Evolutionary conservation across 805 yeast species (phyloP), one percentile per base, ranked within the genome.

Genomic region (Clavispora santaluciae): DNA sequence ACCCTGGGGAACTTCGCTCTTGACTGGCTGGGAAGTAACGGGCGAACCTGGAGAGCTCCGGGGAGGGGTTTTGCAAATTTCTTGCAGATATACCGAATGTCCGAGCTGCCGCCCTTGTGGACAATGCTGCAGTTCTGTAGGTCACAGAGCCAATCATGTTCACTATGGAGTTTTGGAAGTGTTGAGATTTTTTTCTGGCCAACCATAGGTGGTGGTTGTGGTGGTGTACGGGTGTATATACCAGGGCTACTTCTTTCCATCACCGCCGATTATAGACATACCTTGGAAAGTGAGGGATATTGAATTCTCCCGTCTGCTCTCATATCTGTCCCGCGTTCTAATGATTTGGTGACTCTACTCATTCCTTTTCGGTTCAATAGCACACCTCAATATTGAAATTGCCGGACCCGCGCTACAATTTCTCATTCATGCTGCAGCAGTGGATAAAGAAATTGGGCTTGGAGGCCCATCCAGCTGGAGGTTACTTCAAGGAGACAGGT

Each of bases 391-490:
- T n/a, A n/a, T n/a, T n/a, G n/a, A n/a, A n/a, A n/a, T n/a, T n/a
- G n/a, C n/a, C n/a, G n/a, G n/a, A n/a, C n/a, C n/a, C n/a, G n/a
- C n/a, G n/a, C n/a, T n/a, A n/a, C n/a, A n/a, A n/a, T n/a, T n/a
- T n/a, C n/a, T n/a, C n/a, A n/a, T n/a, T n/a, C n/a, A 36, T 25
- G 38, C 30, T 35, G 38, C n/a, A 23, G 4, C n/a, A 36, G 15
- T 36, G 33, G 33, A n/a, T 36, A n/a, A n/a, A 36, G n/a, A 21
- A 13, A 20, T 20, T 36, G 13, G 25, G 22, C 9, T 24, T 36
- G 9, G 18, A 36, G 15, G 23, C 41, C 3, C 60, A 56, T 29
- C 60, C 59, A 1, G 60, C 54, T 40, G 60, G 60, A 1, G 58
- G 59, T 3, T 56, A 45, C 39, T 56, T 26, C 36, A 37, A 42